phyloP scores from a whole-genome alignment of 2,329 filamentous ascomycete genomes.

The Dryadomyces quercus-mongolicae region DNA sequence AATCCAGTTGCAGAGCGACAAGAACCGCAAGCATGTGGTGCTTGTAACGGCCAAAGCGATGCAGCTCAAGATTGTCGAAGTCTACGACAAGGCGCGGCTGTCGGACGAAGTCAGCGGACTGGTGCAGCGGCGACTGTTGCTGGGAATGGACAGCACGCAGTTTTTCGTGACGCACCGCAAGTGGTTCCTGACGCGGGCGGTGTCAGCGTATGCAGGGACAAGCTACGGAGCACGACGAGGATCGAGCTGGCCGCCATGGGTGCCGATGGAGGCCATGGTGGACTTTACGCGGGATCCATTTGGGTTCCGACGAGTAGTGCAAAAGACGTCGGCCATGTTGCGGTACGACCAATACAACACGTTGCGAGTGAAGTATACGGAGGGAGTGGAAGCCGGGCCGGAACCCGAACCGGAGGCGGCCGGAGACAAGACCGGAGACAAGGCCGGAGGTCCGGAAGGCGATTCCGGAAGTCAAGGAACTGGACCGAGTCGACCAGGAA shows the following conservation, averaged over 20 bases:
- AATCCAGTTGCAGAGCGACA: constrained; percentile 96
- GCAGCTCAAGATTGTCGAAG: constrained; percentile 93
- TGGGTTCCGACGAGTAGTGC: constrained; percentile 94
- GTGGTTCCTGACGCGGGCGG: constrained; percentile 69
- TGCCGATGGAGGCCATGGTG: constrained; percentile 97
- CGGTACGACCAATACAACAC: constrained; percentile 98
- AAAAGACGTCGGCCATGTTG: constrained; percentile 88
- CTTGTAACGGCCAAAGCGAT: constrained; percentile 95
- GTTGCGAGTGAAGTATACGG: constrained; percentile 90
- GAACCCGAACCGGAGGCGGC: background rate
- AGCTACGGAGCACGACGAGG: constrained; percentile 77
- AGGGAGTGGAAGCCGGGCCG: constrained; percentile 62
- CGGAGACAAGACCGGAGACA: constrained; percentile 27
- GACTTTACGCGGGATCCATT: constrained; percentile 90
- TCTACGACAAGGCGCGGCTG: constrained; percentile 92
- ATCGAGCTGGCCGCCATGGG: constrained; percentile 94
- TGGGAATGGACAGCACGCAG: constrained; percentile 95
- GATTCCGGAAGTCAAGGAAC: background rate
- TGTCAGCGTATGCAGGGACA: constrained; percentile 90
- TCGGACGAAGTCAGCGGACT: constrained; percentile 89
- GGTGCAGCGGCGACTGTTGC: constrained; percentile 84
- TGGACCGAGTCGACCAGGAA: too few species aligned
- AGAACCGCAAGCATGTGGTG: constrained; percentile 93
- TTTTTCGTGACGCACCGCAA: constrained; percentile 96
- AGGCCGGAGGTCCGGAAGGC: background rate